Evolutionary conservation across 441 rosid species (phyloP).

Genomic region (Mallotus repandus): DNA sequence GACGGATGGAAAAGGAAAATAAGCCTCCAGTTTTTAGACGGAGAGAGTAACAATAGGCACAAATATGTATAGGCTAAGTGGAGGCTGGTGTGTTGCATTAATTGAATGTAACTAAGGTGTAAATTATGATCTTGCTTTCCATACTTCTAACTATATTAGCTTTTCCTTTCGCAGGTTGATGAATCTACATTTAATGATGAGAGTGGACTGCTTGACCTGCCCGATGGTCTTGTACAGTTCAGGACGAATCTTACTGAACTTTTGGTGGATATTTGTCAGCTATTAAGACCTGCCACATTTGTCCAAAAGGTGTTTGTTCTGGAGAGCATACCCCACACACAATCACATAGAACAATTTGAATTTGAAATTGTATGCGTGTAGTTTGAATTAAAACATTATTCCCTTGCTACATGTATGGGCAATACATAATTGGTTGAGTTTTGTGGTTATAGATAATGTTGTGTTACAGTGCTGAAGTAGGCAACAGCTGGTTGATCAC

Average conservation of each 20-base stretch:
- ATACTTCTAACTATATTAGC: slow-evolving; percentile 10
- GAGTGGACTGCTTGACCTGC: slow-evolving; percentile 59
- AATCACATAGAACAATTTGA: background rate
- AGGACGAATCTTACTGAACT: slow-evolving; percentile 90
- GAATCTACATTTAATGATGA: slow-evolving; percentile 68
- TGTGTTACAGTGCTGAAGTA: background rate
- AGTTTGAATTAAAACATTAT: slow-evolving; percentile 7
- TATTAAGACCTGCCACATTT: slow-evolving; percentile 62
- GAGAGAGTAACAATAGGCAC: background rate
- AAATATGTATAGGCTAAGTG: background rate
- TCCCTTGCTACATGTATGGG: background rate
- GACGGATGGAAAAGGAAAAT: too few relatives aligned
- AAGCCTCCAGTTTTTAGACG: background rate
- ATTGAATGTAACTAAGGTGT: slow-evolving; percentile 8
- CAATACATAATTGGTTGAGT: background rate
- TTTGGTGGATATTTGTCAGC: slow-evolving; percentile 90
- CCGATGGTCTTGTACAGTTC: slow-evolving; percentile 83
- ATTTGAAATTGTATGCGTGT: background rate
- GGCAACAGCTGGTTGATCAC: slow-evolving; percentile 1
- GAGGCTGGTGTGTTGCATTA: slow-evolving; percentile 3
- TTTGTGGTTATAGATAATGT: background rate
- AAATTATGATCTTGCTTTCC: background rate
- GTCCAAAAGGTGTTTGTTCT: slow-evolving; percentile 67
- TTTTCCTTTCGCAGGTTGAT: slow-evolving; percentile 65
- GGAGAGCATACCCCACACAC: slow-evolving; percentile 11